Percentiles rank a stretch among this genome's conserved stretches.
Conservation (phyloP, 2,329 filamentous ascomycete species). For the Fusarium sacchari region DNA sequence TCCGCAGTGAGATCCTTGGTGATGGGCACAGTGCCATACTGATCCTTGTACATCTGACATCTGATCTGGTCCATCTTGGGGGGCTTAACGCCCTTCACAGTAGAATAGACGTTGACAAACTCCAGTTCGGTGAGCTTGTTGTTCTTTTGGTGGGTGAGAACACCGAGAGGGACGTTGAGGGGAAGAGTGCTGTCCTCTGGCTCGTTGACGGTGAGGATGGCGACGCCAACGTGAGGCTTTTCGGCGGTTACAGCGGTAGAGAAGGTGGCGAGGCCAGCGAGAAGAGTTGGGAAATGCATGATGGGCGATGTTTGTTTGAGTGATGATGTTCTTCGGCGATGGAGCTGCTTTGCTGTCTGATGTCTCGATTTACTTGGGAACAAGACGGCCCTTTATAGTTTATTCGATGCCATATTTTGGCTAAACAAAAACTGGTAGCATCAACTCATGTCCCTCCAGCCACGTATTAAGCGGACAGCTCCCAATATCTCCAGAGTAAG, state of each 20-base stretch:
- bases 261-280: neutral
- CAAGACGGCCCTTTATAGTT: neutral
- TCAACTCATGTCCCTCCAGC: too few relatives aligned
- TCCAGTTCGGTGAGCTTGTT: conserved; percentile 15
- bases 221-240: neutral
- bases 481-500: neutral
- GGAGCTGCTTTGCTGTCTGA: neutral
- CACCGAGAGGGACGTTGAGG: conserved; percentile 17
- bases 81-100: neutral
- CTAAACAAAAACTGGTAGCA: neutral
- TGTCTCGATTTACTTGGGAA: neutral
- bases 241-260: neutral
- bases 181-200: neutral
- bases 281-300: conserved; percentile 11
- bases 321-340: too few relatives aligned
- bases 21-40: conserved; percentile 10
- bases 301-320: neutral
- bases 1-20: conserved; percentile 13
- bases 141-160: conserved; percentile 7
- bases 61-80: conserved; percentile 5
- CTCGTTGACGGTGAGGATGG: conserved; percentile 18
- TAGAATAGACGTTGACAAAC: conserved; percentile 1
- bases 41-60: conserved; percentile 33
- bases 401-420: neutral
- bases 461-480: neutral